Percentiles rank a stretch among this genome's conserved stretches.
Evolutionary conservation across 2,329 filamentous ascomycete species (phyloP).

Genomic region (Colletotrichum paranaense): DNA sequence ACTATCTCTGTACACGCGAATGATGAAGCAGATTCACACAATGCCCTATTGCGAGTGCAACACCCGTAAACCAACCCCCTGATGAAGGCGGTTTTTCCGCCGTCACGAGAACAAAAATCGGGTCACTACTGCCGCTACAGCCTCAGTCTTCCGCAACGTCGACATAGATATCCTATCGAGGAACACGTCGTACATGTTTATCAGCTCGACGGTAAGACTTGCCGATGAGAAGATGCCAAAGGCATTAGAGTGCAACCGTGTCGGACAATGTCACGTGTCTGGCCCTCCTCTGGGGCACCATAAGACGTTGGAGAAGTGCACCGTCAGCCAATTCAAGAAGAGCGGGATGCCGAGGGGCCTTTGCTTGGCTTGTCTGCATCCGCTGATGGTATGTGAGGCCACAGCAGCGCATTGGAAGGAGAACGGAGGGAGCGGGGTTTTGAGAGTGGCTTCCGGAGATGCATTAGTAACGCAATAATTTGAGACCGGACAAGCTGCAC

Average conservation of each 20-base stretch:
- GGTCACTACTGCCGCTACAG: background rate
- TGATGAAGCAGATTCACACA: background rate
- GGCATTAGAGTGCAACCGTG: background rate
- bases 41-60: background rate
- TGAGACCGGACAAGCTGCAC: no score
- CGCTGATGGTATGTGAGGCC: constrained; percentile 9
- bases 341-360: background rate
- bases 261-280: background rate
- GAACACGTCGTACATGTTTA: constrained; percentile 1
- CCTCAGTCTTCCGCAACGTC: background rate
- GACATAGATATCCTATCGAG: background rate
- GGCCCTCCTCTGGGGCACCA: background rate
- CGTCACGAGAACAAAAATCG: background rate
- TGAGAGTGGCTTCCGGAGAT: no score
- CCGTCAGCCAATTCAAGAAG: background rate
- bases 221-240: background rate
- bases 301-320: background rate
- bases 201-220: background rate
- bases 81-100: background rate
- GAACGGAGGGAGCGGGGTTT: no score
- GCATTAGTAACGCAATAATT: no score
- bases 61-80: background rate
- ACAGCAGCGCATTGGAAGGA: no score
- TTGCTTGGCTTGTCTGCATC: constrained; percentile 15
- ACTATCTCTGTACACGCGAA: background rate